phyloP scores from a whole-genome alignment of 352 stramenopile genomes.

The Phytophthora litchii region DNA sequence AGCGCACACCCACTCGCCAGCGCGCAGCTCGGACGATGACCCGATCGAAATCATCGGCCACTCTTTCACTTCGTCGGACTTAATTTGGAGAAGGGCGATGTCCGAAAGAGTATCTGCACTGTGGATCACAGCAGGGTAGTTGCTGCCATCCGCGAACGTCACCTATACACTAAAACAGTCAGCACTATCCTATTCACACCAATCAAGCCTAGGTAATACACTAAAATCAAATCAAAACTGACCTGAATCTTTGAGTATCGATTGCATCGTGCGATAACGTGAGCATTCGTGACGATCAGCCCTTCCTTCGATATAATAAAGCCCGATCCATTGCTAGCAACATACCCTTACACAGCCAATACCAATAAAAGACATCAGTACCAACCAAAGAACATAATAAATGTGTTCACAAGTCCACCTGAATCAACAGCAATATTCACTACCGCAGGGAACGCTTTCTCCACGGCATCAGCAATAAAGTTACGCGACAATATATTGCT shows the following conservation, averaged over 20 bases:
- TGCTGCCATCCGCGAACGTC: slow-evolving; percentile 85
- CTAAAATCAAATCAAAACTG: too few species aligned
- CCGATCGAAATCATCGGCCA: slow-evolving; percentile 81
- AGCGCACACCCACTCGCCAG: slow-evolving; percentile 93
- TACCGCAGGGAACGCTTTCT: slow-evolving; percentile 88
- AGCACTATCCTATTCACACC: not conserved
- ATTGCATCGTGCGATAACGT: slow-evolving; percentile 89
- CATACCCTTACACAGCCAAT: slow-evolving; percentile 44
- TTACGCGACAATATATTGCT: slow-evolving; percentile 60
- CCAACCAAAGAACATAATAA: not conserved
- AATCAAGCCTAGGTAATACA: not conserved
- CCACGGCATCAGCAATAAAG: slow-evolving; percentile 90
- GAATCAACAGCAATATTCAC: slow-evolving; percentile 90
- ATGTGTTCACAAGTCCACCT: slow-evolving; percentile 19
- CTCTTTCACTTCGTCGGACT: slow-evolving; percentile 52
- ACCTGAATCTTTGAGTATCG: slow-evolving; percentile 85
- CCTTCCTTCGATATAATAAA: slow-evolving; percentile 91
- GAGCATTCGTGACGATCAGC: slow-evolving; percentile 93
- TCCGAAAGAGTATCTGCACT: slow-evolving; percentile 90
- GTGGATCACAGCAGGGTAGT: slow-evolving; percentile 78
- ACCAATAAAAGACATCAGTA: slow-evolving; percentile 2
- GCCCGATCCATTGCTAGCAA: slow-evolving; percentile 88
- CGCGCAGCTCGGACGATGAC: slow-evolving; percentile 74
- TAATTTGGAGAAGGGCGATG: slow-evolving; percentile 91
- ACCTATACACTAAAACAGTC: slow-evolving; percentile 41